Conservation (phyloP, 176 grass and related monocot species). For the Panicum miliaceum region DNA sequence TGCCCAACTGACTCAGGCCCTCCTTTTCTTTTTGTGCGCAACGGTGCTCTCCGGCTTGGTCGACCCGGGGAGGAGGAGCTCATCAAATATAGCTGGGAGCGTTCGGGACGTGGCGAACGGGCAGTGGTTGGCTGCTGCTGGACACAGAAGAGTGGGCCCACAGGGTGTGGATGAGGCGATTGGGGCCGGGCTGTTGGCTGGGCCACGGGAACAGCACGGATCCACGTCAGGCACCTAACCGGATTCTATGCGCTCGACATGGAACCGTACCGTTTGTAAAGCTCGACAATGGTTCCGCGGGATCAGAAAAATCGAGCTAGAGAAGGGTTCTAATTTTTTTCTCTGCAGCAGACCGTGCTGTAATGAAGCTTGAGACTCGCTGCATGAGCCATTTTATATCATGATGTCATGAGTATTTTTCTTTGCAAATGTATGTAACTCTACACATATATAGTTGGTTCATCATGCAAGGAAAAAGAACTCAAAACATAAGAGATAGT, state of each 20-base stretch:
- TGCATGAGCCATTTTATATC: neutral
- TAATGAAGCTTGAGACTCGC: neutral
- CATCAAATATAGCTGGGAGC: slow-evolving; percentile 32
- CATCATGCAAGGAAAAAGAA: too few species aligned
- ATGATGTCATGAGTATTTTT: neutral
- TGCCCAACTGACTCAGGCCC: neutral
- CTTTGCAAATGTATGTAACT: neutral
- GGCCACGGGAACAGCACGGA: slow-evolving; percentile 59
- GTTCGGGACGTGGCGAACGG: slow-evolving; percentile 46
- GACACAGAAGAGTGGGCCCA: neutral
- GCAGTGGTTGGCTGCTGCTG: slow-evolving; percentile 28
- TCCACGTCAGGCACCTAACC: slow-evolving; percentile 51
- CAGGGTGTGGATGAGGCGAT: slow-evolving; percentile 30
- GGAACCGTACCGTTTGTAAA: neutral
- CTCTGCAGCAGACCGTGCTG: neutral
- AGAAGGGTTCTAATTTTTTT: neutral
- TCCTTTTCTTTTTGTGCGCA: neutral
- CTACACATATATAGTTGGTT: too few species aligned
- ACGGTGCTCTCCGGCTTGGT: slow-evolving; percentile 17
- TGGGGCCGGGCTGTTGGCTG: slow-evolving; percentile 29
- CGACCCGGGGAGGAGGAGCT: neutral
- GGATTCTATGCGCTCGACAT: slow-evolving; percentile 41
- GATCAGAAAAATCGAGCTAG: neutral
- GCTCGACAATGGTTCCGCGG: neutral
- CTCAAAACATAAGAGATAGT: neutral